Conservation (phyloP, 1,284 basidiomycete genomes). For the Athelia psychrophila region DNA sequence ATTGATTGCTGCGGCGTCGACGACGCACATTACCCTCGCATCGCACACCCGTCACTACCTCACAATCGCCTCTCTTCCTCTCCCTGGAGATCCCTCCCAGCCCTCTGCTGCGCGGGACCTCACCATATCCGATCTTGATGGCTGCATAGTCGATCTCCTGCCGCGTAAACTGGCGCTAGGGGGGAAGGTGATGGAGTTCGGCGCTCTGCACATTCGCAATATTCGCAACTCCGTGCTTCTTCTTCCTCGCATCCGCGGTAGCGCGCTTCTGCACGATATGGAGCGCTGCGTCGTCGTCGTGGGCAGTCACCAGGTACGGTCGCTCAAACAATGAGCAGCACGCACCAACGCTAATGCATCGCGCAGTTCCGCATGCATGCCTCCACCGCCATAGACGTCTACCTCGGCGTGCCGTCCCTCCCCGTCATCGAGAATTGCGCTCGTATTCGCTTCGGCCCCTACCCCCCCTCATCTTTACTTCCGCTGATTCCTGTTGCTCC, state of each 20-base stretch:
- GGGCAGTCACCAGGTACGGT: constrained; percentile 71
- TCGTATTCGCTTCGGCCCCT: constrained; percentile 54
- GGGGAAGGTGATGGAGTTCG: constrained; percentile 29
- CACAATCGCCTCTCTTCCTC: constrained; percentile 29
- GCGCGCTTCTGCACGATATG: constrained; percentile 66
- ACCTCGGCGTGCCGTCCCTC: constrained; percentile 61
- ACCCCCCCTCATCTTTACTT: constrained; percentile 36
- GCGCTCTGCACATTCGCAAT: constrained; percentile 62
- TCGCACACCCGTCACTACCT: constrained; percentile 39
- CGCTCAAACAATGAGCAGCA: too few relatives aligned
- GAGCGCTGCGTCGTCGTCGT: constrained; percentile 58
- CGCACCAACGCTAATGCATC: too few relatives aligned
- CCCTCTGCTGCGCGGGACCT: constrained; percentile 37
- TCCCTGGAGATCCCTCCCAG: constrained; percentile 7
- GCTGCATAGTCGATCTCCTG: constrained; percentile 68
- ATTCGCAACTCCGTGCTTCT: constrained; percentile 57
- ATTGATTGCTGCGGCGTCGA: constrained; percentile 15
- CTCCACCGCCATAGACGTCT: constrained; percentile 56
- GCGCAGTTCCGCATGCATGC: constrained; percentile 78
- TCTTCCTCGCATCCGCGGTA: constrained; percentile 62
- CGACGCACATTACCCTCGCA: constrained; percentile 35
- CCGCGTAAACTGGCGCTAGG: constrained; percentile 11
- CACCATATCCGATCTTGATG: constrained; percentile 54
- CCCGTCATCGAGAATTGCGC: constrained; percentile 77
- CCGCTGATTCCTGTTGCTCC: background rate